These are phyloP conservation scores for Elaeis oleifera DNA, from an alignment of 202 grass and related monocot genomes.

Conservation along the genomic window DNA sequence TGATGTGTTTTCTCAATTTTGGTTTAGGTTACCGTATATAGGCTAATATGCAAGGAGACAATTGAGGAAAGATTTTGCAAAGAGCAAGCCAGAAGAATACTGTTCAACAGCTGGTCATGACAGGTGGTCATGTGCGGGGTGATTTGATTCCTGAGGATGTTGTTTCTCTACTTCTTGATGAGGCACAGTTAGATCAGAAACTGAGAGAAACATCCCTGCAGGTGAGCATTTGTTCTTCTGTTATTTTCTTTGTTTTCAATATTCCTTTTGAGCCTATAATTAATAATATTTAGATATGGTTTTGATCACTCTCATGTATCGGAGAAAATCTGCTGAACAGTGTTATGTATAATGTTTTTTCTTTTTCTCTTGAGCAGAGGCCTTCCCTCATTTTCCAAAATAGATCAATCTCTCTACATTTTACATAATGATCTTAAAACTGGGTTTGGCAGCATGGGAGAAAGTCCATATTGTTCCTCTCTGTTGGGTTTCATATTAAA, in stretches of 20 bases:
- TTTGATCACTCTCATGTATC: not conserved
- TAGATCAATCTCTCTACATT: no score
- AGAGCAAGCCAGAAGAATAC: slow-evolving; percentile 96
- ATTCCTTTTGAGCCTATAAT: not conserved
- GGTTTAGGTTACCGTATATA: slow-evolving; percentile 87
- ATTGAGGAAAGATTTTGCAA: slow-evolving; percentile 97
- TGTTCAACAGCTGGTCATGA: slow-evolving; percentile 98
- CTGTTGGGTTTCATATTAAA: no score
- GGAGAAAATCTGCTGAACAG: not conserved
- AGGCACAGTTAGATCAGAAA: slow-evolving; percentile 84
- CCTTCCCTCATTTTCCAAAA: no score
- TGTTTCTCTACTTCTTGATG: slow-evolving; percentile 89
- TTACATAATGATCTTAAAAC: no score
- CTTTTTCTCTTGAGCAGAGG: no score
- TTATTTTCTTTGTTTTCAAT: not conserved
- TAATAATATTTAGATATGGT: not conserved
- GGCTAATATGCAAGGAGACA: slow-evolving; percentile 98
- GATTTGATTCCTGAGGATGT: slow-evolving; percentile 96
- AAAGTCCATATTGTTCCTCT: no score
- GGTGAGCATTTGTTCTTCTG: slow-evolving; percentile 36
- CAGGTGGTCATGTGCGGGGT: slow-evolving; percentile 83
- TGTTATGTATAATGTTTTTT: not conserved
- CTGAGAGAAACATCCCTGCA: slow-evolving; percentile 91
- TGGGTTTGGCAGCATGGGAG: no score
- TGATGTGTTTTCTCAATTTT: slow-evolving; percentile 8